phyloP scores from a whole-genome alignment of 768 basidiomycete genomes.

The Coprinellus micaceus region DNA sequence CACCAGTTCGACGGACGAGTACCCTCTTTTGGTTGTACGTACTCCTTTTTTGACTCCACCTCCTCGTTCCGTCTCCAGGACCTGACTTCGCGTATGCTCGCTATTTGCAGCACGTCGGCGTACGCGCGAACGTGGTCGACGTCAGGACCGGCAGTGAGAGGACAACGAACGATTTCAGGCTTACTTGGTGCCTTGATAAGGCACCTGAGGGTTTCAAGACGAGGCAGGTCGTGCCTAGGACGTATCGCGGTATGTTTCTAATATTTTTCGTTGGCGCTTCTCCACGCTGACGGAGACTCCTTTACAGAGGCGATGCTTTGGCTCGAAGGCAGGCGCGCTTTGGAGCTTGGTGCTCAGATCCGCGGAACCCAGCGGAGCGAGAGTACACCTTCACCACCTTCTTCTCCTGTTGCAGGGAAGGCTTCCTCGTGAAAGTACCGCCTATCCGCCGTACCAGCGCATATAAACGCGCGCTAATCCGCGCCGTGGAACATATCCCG shows the following conservation, averaged over 20 bases:
- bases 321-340: constrained; percentile 72
- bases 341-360: constrained; percentile 69
- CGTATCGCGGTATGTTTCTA: constrained; percentile 57
- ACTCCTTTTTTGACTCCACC: background rate
- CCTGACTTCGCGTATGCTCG: background rate
- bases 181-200: constrained; percentile 60
- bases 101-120: constrained; percentile 57
- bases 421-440: too few species aligned
- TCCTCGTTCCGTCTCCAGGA: background rate
- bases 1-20: constrained; percentile 45
- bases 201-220: constrained; percentile 29
- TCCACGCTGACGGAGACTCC: too few species aligned
- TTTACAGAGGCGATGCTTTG: constrained; percentile 76
- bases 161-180: constrained; percentile 73
- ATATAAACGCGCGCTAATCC: too few species aligned
- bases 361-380: constrained; percentile 21
- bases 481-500: too few species aligned
- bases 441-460: too few species aligned
- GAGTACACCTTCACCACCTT: too few species aligned
- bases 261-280: background rate
- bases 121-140: constrained; percentile 70
- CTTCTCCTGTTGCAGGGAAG: too few species aligned
- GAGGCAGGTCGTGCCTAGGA: constrained; percentile 59
- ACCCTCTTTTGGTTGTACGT: constrained; percentile 60
- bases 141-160: constrained; percentile 60